These are phyloP conservation scores for Suillus variegatus DNA, from an alignment of 768 basidiomycete species.

Conservation along the genomic window DNA sequence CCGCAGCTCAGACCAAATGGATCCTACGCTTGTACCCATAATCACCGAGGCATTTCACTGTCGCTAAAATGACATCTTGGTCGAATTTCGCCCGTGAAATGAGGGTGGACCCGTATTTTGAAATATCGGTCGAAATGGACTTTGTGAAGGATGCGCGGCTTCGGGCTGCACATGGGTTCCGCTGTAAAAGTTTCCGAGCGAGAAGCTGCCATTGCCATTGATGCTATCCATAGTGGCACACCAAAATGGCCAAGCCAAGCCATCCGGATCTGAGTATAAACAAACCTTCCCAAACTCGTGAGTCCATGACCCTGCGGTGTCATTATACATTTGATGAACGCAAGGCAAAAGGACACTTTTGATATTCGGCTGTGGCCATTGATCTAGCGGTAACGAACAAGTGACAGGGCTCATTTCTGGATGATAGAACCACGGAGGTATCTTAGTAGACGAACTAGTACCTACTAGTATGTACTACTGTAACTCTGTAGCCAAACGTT, in stretches of 20 bases:
- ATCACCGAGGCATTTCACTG: conserved; percentile 7
- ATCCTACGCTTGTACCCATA: conserved; percentile 3
- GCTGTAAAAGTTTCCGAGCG: not conserved
- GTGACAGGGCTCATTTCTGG: not conserved
- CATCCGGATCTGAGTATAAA: conserved; percentile 1
- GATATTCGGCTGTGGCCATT: conserved; percentile 6
- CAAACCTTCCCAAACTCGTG: not conserved
- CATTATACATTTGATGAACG: conserved; percentile 2
- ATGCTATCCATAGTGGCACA: not conserved
- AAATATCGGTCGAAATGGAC: conserved; percentile 2
- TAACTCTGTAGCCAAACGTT: conserved; percentile 1
- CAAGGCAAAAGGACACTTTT: not conserved
- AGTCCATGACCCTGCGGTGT: conserved; percentile 4
- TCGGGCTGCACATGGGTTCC: not conserved
- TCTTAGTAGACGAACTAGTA: not conserved
- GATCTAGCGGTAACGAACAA: conserved; percentile 6
- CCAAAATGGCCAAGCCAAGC: not conserved
- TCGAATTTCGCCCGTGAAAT: conserved; percentile 1
- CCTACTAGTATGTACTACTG: too few relatives aligned
- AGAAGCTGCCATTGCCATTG: not conserved
- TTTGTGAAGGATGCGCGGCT: not conserved
- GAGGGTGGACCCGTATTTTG: conserved; percentile 5
- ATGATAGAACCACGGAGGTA: conserved; percentile 3
- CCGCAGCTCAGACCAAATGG: not conserved
- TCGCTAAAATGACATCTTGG: conserved; percentile 9